These are phyloP conservation scores for Aspergillus spinulosporus DNA, from an alignment of 2,329 filamentous ascomycete species.

Conservation along the genomic window DNA sequence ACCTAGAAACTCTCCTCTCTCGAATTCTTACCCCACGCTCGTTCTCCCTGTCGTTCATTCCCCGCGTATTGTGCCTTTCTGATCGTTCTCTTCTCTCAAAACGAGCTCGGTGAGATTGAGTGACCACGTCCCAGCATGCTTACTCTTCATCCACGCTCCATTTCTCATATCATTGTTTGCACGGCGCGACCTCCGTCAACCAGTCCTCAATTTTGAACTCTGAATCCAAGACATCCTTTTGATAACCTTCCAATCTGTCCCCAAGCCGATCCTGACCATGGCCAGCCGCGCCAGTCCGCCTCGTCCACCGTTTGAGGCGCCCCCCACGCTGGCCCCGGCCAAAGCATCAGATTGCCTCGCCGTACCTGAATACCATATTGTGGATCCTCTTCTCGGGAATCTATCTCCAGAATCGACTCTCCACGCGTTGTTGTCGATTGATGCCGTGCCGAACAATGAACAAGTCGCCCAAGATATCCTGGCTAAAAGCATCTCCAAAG, in stretches of 20 bases:
- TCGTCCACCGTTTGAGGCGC: constrained; percentile 30
- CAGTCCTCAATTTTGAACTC: constrained; percentile 22
- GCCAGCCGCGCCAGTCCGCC: constrained; percentile 19
- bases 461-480: constrained; percentile 42
- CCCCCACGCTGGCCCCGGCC: constrained; percentile 37
- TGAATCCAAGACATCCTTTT: constrained; percentile 3
- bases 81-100: constrained; percentile 10
- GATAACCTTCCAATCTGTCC: not conserved
- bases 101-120: constrained; percentile 14
- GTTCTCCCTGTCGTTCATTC: constrained; percentile 9
- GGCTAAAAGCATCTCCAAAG: constrained; percentile 54
- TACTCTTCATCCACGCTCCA: constrained; percentile 31
- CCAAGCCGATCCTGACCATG: constrained; percentile 27
- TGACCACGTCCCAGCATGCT: constrained; percentile 39
- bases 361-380: constrained; percentile 38
- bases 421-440: constrained; percentile 49
- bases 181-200: constrained; percentile 32
- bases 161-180: constrained; percentile 27
- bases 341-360: constrained; percentile 41
- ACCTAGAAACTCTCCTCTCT: constrained; percentile 5
- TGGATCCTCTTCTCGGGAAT: constrained; percentile 53
- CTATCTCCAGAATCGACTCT: constrained; percentile 58
- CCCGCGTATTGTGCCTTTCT: not conserved
- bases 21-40: not conserved
- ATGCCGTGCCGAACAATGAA: constrained; percentile 43